Conservation (phyloP, 2,329 filamentous ascomycete species). For the Cercospora nicotianae region DNA sequence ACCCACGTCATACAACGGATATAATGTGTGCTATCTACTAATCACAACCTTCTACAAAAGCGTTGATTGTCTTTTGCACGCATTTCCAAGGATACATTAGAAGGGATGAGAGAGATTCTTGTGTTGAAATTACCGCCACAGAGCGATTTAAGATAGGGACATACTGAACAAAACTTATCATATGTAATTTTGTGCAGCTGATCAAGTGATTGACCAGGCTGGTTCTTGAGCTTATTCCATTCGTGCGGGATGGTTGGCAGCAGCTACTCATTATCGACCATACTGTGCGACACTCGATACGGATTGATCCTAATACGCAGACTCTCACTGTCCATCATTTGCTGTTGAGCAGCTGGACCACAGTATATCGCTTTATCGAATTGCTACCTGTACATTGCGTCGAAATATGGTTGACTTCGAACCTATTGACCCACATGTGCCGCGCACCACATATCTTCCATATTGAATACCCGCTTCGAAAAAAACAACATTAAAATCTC, state of each 20-base stretch:
- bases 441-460: neutral
- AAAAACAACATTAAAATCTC: neutral
- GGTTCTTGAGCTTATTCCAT: too few species aligned
- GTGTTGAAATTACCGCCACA: neutral
- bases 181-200: neutral
- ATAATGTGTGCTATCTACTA: constrained; percentile 15
- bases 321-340: neutral
- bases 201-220: neutral
- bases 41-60: neutral
- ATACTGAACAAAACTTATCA: neutral
- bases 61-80: neutral
- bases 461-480: neutral
- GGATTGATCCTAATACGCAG: too few species aligned
- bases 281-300: too few species aligned
- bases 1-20: constrained; percentile 21
- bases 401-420: neutral
- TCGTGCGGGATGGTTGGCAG: too few species aligned
- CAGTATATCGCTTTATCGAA: neutral
- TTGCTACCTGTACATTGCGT: neutral
- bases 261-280: too few species aligned
- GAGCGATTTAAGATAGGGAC: neutral
- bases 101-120: neutral
- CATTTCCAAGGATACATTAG: neutral
- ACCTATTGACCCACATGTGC: neutral
- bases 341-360: neutral